Evolutionary conservation across 768 basidiomycete species (phyloP), one percentile per base, ranked within the genome.

Genomic region (Tricholoma matsutake): DNA sequence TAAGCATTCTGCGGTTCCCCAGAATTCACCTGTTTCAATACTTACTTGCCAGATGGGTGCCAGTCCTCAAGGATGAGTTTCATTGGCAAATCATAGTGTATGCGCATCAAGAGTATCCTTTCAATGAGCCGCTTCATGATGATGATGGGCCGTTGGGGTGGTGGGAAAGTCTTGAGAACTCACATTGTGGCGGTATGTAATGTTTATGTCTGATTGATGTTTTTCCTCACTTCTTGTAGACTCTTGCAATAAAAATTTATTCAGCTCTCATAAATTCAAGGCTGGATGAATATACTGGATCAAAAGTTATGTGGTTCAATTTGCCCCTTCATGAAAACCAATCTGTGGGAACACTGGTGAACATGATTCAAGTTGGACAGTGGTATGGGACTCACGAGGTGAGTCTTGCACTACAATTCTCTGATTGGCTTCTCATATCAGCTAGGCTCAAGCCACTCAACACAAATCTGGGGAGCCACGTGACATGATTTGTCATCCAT

Each of bases 251-350:
- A n/a, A 69, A 68, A 57, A 62, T 74, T n/a, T 71, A 69, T 56
- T 59, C 70, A 0, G 65, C 72, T 32, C 58, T 67, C 11, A 70
- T 67, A 16, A 74, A 73, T 58, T 75, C 73, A 0, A 75, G 73
- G 72, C 59, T 69, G 4, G 73, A 73, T 49, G 73, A 75, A 57
- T 62, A 68, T 16, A 73, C 73, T 9, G 70, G 67, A 13, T 73
- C 70, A 22, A 74, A 74, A 4, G 72, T 75, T 41, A 78, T 74
- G 47, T 78, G 78, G 67, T 72, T 79, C 64, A 75, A 66, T 18
- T 61, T 62, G 10, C 32, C 60, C 0, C 43, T 63, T 11, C 62
- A 65, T 11, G 32, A 58, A 20, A 51, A 62, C 29, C 56, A 65
- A 22, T 34, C 45, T 1, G 51, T 62, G 1, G 43, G 34, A 13